Percentiles rank a stretch among this genome's conserved stretches.
Conservation (phyloP, 2,329 filamentous ascomycete genomes). For the Talaromyces sp. region DNA sequence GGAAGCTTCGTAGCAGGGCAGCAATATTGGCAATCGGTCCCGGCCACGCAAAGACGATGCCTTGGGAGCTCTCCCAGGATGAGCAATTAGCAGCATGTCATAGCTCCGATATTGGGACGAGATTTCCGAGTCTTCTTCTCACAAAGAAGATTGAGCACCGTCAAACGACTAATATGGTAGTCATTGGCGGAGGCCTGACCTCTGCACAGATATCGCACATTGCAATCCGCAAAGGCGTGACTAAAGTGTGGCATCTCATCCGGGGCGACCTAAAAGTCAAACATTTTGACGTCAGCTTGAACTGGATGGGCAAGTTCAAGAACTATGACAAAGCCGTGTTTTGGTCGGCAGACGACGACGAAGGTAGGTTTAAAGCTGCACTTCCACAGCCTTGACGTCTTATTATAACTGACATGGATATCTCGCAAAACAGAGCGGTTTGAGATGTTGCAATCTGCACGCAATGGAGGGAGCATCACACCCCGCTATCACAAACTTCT, state of each 20-base stretch:
- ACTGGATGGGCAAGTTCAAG: conserved; percentile 78
- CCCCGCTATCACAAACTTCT: conserved; percentile 63
- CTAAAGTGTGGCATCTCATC: conserved; percentile 66
- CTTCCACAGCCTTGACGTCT: background rate
- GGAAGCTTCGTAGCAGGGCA: conserved; percentile 52
- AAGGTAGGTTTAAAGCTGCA: conserved; percentile 30
- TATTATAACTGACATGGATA: background rate
- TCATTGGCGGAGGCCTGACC: conserved; percentile 71
- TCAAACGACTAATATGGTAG: conserved; percentile 57
- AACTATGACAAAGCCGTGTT: conserved; percentile 72
- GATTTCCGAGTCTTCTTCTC: conserved; percentile 52
- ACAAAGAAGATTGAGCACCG: conserved; percentile 47
- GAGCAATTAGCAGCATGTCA: conserved; percentile 53
- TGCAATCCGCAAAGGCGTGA: conserved; percentile 59
- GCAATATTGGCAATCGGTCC: conserved; percentile 69
- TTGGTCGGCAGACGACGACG: conserved; percentile 68
- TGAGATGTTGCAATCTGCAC: conserved; percentile 59
- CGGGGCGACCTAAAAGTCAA: conserved; percentile 57
- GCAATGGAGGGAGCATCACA: conserved; percentile 72
- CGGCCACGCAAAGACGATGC: conserved; percentile 53
- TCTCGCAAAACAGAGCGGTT: conserved; percentile 49
- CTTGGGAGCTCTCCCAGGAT: conserved; percentile 34
- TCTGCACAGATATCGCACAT: conserved; percentile 69
- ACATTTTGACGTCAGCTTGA: conserved; percentile 69
- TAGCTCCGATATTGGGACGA: conserved; percentile 55